Evolutionary conservation across 1,139 yeast genomes (phyloP), one percentile per base, ranked within the genome.

Genomic region (Casaregolazyma lundiana): DNA sequence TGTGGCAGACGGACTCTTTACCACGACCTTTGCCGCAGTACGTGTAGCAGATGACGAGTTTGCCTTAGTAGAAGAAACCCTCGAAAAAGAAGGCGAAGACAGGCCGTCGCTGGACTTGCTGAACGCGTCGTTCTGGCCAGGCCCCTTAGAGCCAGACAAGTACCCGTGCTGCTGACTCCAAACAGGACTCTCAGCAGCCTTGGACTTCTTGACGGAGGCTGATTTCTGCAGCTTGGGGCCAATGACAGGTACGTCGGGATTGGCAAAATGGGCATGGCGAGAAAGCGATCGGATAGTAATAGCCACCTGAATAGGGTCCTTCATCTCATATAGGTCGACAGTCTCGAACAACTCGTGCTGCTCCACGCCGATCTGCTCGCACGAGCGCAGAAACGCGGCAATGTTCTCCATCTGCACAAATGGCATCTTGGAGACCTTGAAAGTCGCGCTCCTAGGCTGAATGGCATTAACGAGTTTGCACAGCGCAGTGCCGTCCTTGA

Each of bases 401-500:
- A 88, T 86, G 58, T 87, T 87, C 61, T 88, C 96, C 95, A 87
- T 87, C 67, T 83, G 88, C 8, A 86, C 80, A 65, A 88, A 88
- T 2, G 96, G 92, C 84, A 86, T 81, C 44, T 70, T 70, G n/a
- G 89, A 78, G 42, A 71, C 71, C 60, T 83, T 85, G 63, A 65
- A 81, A 53, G 72, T 78, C 48, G 80, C 53, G 63, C 76, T 55
- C 1, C 56, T 57, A 1, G 68, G 65, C 38, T 68, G 58, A 61
- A 76, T 63, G 24, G 63, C 55, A 51, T 70, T 65, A 41, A 69
- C 59, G 55, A 75, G 48, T 57, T 68, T 65, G 61, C 95, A 84
- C 17, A 88, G 67, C 0, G 79, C 64, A 2, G 76, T 76, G 2
- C 96, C 96, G 55, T 79, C 84, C 55, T 78, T 80, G 17, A 88